Conservation (phyloP, 2,329 filamentous ascomycete genomes). For the Rhynchosporium graminicola region DNA sequence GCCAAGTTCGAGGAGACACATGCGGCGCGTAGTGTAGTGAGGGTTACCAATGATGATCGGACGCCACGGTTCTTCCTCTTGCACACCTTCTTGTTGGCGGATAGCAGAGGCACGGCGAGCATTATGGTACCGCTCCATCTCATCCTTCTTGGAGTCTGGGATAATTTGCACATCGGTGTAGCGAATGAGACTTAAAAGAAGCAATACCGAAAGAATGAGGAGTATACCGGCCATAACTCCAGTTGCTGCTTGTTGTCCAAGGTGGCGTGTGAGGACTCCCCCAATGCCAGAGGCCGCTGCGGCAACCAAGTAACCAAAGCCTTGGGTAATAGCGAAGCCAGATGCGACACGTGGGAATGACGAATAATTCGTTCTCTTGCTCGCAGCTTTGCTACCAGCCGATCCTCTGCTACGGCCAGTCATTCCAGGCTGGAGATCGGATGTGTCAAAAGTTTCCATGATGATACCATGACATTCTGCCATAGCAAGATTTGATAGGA, state of each 20-base stretch:
- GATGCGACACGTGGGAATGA: conserved; percentile 73
- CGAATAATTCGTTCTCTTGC: conserved; percentile 68
- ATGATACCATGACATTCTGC: conserved; percentile 75
- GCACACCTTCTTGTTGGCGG: conserved; percentile 39
- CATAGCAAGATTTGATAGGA: conserved; percentile 71
- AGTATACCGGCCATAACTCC: conserved; percentile 69
- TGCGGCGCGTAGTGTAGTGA: conserved; percentile 64
- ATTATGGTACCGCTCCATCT: conserved; percentile 55
- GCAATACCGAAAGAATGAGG: conserved; percentile 61
- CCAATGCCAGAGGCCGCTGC: conserved; percentile 68
- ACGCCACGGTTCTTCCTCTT: conserved; percentile 56
- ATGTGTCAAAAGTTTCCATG: conserved; percentile 83
- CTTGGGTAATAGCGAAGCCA: conserved; percentile 70
- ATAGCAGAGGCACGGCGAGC: conserved; percentile 52
- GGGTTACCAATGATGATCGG: conserved; percentile 73
- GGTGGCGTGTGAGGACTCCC: conserved; percentile 63
- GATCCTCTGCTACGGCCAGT: conserved; percentile 55
- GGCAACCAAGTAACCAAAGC: conserved; percentile 67
- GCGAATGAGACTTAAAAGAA: conserved; percentile 62
- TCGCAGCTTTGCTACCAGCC: conserved; percentile 47
- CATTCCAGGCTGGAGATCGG: conserved; percentile 73
- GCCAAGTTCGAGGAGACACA: conserved; percentile 73
- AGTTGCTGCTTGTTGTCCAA: conserved; percentile 68
- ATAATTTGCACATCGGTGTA: conserved; percentile 70
- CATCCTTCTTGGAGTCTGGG: conserved; percentile 57